phyloP scores from a whole-genome alignment of 2,329 filamentous ascomycete species.

The Akanthomyces muscarius region DNA sequence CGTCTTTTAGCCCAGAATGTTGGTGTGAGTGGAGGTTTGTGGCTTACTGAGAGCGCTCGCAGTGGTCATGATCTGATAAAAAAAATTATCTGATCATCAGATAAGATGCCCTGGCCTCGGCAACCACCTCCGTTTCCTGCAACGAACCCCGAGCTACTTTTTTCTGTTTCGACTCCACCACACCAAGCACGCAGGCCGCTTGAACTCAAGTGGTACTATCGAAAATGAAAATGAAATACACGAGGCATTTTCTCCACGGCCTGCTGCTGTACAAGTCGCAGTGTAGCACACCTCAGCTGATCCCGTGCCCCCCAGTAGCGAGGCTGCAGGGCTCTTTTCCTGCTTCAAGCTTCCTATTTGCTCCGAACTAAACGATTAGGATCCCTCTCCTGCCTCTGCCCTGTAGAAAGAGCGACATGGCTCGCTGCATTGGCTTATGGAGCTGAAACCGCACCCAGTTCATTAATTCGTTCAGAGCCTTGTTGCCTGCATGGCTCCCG shows the following conservation, averaged over 20 bases:
- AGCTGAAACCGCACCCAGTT: slow-evolving; percentile 25
- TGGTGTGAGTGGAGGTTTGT: slow-evolving; percentile 6
- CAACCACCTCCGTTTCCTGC: slow-evolving; percentile 14
- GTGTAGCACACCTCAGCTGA: neutral
- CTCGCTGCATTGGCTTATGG: slow-evolving; percentile 19
- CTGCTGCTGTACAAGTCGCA: neutral
- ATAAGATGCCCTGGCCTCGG: slow-evolving; percentile 20
- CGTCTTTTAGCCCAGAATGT: neutral
- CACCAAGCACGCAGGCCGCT: neutral
- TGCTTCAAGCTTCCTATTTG: slow-evolving; percentile 8
- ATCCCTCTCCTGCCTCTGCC: neutral
- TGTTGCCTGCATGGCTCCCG: neutral
- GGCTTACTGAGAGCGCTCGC: neutral
- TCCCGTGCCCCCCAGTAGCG: neutral
- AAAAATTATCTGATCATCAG: slow-evolving; percentile 24
- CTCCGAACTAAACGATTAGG: neutral
- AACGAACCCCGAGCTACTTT: neutral
- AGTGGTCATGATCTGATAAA: slow-evolving; percentile 20
- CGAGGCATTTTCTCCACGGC: slow-evolving; percentile 2
- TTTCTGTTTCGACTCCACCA: neutral
- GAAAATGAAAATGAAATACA: neutral
- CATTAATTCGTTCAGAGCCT: neutral
- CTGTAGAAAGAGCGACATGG: neutral
- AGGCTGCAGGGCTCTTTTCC: neutral
- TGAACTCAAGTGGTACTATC: neutral